Percentiles rank a stretch among this genome's conserved stretches.
Evolutionary conservation across 2,329 filamentous ascomycete species (phyloP).

Genomic region (Microdochium bolleyi): DNA sequence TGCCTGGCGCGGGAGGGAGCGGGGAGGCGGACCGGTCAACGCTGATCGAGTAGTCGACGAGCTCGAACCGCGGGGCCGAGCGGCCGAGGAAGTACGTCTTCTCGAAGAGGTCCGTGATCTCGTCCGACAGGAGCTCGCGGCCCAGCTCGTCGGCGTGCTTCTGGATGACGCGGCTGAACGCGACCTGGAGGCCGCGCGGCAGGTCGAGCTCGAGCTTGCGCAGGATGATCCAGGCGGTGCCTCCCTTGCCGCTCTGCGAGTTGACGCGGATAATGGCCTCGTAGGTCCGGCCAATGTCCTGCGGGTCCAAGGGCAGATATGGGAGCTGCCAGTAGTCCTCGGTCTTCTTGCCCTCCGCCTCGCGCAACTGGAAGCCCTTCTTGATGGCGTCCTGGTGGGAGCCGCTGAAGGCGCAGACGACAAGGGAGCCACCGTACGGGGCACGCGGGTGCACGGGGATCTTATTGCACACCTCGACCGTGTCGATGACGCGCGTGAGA

Average conservation of each 20-base stretch:
- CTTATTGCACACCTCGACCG: conserved; percentile 89
- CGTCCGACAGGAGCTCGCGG: conserved; percentile 73
- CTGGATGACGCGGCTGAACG: conserved; percentile 85
- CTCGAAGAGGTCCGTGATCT: conserved; percentile 86
- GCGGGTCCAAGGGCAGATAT: conserved; percentile 86
- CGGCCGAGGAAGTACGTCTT: conserved; percentile 71
- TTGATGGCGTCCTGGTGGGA: conserved; percentile 96
- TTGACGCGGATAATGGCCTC: conserved; percentile 98
- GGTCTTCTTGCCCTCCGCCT: conserved; percentile 46
- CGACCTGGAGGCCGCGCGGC: conserved; percentile 84
- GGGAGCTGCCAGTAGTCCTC: conserved; percentile 77
- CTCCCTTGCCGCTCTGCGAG: conserved; percentile 91
- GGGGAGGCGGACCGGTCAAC: conserved; percentile 75
- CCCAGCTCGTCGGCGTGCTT: conserved; percentile 69
- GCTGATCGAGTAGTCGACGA: conserved; percentile 87
- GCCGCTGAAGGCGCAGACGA: conserved; percentile 88
- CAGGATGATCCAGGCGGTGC: conserved; percentile 89
- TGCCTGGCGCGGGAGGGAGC: conserved; percentile 57
- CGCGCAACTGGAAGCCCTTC: conserved; percentile 73
- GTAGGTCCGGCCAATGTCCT: conserved; percentile 94
- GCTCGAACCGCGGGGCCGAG: conserved; percentile 73
- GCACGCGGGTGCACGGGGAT: conserved; percentile 86
- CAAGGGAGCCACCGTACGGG: conserved; percentile 84
- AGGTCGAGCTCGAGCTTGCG: conserved; percentile 85
- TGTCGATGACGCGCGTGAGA: conserved; percentile 75